Conservation (phyloP, 1,284 basidiomycete species). For the Lentinula novae-zelandiae region DNA sequence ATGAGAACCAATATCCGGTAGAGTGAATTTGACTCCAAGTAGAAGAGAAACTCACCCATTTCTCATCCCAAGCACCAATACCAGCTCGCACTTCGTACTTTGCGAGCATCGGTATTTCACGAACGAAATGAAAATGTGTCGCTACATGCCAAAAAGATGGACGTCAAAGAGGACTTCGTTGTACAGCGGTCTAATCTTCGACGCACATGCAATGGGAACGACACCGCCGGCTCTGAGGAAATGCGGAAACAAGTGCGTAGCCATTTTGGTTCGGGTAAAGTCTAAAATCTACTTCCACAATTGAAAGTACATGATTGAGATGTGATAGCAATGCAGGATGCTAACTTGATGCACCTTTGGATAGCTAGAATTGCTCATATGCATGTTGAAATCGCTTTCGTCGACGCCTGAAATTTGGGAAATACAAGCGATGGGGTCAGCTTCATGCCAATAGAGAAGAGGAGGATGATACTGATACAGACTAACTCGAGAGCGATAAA, state of each 20-base stretch:
- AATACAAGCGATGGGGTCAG: not conserved
- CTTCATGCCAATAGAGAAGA: too few species aligned
- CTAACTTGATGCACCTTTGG: slow-evolving; percentile 52
- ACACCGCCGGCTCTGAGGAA: slow-evolving; percentile 66
- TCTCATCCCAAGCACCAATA: slow-evolving; percentile 75
- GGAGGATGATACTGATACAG: slow-evolving; percentile 24
- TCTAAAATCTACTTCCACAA: slow-evolving; percentile 26
- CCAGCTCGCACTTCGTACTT: slow-evolving; percentile 68
- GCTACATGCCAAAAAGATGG: slow-evolving; percentile 31
- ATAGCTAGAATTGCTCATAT: slow-evolving; percentile 77
- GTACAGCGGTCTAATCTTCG: not conserved
- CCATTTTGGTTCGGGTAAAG: slow-evolving; percentile 40
- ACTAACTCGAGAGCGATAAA: slow-evolving; percentile 57
- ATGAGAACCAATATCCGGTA: too few species aligned
- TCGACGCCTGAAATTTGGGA: slow-evolving; percentile 45
- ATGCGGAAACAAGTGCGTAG: slow-evolving; percentile 52
- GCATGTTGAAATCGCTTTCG: slow-evolving; percentile 67
- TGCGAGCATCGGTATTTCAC: slow-evolving; percentile 74
- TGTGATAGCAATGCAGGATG: not conserved
- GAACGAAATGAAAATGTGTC: slow-evolving; percentile 71
- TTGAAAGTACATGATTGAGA: not conserved
- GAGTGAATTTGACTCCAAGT: too few species aligned
- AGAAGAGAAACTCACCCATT: slow-evolving; percentile 59
- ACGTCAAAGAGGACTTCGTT: not conserved
- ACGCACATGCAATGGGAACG: slow-evolving; percentile 67